Conservation (phyloP, 2,329 filamentous ascomycete genomes). For the Alternaria ventricosa region DNA sequence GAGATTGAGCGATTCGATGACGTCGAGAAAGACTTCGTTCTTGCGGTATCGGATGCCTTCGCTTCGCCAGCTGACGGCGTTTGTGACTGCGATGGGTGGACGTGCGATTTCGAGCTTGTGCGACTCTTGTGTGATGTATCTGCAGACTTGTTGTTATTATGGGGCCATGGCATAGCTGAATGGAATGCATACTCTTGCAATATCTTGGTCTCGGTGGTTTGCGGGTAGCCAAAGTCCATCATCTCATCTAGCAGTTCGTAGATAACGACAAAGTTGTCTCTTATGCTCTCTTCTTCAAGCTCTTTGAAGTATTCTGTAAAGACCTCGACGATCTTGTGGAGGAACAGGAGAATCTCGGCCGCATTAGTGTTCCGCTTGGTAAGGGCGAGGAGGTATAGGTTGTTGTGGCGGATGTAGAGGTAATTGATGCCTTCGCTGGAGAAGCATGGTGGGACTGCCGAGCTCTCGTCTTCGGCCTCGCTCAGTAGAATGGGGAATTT, state of each 20-base stretch:
- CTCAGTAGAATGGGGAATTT: conserved; percentile 95
- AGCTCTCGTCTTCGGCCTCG: conserved; percentile 99
- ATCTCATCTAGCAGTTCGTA: conserved; percentile 99
- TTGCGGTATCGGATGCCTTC: conserved; percentile 98
- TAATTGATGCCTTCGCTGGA: conserved; percentile 99
- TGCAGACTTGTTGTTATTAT: conserved; percentile 32
- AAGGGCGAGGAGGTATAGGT: conserved; percentile 95
- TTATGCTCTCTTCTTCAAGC: conserved; percentile 96
- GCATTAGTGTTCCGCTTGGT: conserved; percentile 99
- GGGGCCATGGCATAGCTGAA: rapidly evolving
- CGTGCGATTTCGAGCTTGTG: conserved; percentile 97
- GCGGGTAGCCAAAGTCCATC: conserved; percentile 99
- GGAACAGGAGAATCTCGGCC: conserved; percentile 95
- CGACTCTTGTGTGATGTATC: conserved; percentile 97
- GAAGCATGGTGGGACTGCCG: conserved; percentile 95
- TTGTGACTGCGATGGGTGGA: conserved; percentile 96
- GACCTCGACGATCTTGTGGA: conserved; percentile 97
- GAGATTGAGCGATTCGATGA: conserved; percentile 94
- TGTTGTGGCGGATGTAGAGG: conserved; percentile 99
- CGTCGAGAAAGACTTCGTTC: conserved; percentile 98
- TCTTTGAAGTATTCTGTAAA: conserved; percentile 99
- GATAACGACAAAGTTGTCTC: conserved; percentile 99
- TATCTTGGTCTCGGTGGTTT: conserved; percentile 98
- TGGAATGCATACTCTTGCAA: conserved; percentile 73
- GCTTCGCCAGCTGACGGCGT: conserved; percentile 96